phyloP scores from a whole-genome alignment of 768 basidiomycete species.

The Auricularia cornea region DNA sequence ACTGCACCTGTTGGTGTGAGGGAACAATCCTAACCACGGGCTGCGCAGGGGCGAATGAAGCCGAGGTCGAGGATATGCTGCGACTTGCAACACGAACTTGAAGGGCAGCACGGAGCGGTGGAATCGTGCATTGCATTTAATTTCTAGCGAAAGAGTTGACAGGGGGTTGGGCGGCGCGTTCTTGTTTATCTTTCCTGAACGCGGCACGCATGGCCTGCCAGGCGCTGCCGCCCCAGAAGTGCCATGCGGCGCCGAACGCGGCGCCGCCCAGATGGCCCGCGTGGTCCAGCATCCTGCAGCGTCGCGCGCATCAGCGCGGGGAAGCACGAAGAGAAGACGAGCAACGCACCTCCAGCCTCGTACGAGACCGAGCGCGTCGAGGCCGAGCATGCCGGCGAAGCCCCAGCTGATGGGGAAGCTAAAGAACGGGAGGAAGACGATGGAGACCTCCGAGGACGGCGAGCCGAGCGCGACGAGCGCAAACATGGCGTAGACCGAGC shows the following conservation, averaged over 20 bases:
- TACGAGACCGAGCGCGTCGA: constrained; percentile 67
- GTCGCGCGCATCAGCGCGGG: constrained; percentile 5
- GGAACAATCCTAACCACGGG: too few species aligned
- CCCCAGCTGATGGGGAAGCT: constrained; percentile 76
- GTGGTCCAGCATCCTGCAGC: constrained; percentile 62
- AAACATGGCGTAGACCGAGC: constrained; percentile 74
- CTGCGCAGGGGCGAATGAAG: too few species aligned
- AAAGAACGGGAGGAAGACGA: constrained; percentile 70
- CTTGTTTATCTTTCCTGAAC: background rate
- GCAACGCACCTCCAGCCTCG: constrained; percentile 71
- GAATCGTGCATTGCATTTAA: too few species aligned
- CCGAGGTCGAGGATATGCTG: too few species aligned
- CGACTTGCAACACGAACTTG: too few species aligned
- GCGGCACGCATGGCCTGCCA: background rate
- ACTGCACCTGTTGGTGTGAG: too few species aligned
- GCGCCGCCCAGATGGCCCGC: constrained; percentile 90
- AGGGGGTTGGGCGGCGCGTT: background rate
- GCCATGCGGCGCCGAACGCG: constrained; percentile 70
- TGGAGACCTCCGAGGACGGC: constrained; percentile 65
- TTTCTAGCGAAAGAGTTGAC: background rate
- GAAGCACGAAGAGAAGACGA: background rate
- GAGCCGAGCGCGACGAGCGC: constrained; percentile 71
- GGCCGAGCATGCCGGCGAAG: constrained; percentile 57
- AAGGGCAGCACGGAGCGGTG: too few species aligned
- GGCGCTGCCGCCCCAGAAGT: constrained; percentile 42